A percentile compares a stretch with the other conserved stretches of the same genome.
Conservation (phyloP, 805 yeast genomes). For the Lipomyces sp. region DNA sequence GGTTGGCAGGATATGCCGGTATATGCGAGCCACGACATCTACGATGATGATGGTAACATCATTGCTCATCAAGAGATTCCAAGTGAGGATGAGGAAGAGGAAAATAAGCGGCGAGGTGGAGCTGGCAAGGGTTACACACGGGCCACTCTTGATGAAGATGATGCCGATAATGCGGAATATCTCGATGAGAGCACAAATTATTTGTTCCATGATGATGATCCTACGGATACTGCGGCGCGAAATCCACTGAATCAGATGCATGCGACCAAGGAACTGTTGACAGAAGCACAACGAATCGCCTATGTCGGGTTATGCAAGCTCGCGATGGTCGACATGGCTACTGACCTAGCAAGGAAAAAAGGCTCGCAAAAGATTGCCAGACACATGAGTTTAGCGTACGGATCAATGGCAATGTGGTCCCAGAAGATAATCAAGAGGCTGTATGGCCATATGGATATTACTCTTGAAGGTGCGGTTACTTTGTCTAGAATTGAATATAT, state of each 20-base stretch:
- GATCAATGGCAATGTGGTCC: conserved; percentile 84
- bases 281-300: conserved; percentile 86
- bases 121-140: conserved; percentile 82
- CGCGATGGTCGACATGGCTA: conserved; percentile 77
- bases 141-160: conserved; percentile 84
- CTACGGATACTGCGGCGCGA: conserved; percentile 41
- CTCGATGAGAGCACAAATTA: conserved; percentile 62
- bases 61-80: conserved; percentile 41
- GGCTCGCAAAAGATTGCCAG: conserved; percentile 59
- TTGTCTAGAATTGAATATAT: neutral
- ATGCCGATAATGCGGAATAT: conserved; percentile 63
- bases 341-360: conserved; percentile 66
- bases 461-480: conserved; percentile 51
- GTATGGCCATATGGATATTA: conserved; percentile 79
- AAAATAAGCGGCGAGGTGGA: conserved; percentile 46
- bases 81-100: conserved; percentile 38
- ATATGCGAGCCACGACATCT: conserved; percentile 74
- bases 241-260: conserved; percentile 69
- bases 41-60: conserved; percentile 68
- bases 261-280: conserved; percentile 78
- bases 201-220: conserved; percentile 52
- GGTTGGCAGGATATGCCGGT: conserved; percentile 90
- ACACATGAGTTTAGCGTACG: conserved; percentile 68
- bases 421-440: conserved; percentile 69
- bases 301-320: conserved; percentile 85